Evolutionary conservation across 2,329 filamentous ascomycete species (phyloP).

Genomic region (Aspergillus fijiensis): DNA sequence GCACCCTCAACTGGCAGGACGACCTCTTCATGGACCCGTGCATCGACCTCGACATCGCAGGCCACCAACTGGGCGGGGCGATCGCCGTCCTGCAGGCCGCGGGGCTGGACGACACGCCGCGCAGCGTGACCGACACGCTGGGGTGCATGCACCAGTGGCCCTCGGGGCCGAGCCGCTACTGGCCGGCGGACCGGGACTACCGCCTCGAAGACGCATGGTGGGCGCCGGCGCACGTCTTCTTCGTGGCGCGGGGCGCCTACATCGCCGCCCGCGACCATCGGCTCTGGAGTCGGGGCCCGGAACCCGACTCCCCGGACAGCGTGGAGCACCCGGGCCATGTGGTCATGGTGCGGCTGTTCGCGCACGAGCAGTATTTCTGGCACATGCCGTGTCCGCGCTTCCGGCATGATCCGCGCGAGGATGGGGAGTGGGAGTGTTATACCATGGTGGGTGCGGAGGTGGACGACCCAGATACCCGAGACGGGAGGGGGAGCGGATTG

Average conservation of each 20-base stretch:
- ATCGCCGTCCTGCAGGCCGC: not conserved
- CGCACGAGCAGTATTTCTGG: not conserved
- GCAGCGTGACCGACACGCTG: not conserved
- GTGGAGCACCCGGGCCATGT: not conserved
- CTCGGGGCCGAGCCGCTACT: not conserved
- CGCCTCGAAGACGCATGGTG: not conserved
- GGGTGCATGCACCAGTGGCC: not conserved
- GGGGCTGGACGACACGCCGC: not conserved
- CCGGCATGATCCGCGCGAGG: too few species aligned
- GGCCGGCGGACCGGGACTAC: too few species aligned
- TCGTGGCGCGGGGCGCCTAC: not conserved
- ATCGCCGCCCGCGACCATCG: not conserved
- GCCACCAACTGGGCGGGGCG: not conserved
- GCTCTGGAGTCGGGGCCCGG: not conserved
- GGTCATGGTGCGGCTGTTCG: not conserved
- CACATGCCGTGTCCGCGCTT: too few species aligned
- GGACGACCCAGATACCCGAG: too few species aligned
- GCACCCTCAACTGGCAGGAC: not conserved
- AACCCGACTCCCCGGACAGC: not conserved
- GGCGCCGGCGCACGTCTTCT: not conserved
- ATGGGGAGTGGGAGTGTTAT: not conserved
- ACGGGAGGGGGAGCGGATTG: too few species aligned
- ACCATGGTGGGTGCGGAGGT: not conserved
- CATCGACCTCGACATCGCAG: not conserved
- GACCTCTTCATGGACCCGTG: not conserved